Evolutionary conservation across 2,329 filamentous ascomycete genomes (phyloP), one percentile per base, ranked within the genome.

Genomic region (Scedosporium minutisporum): DNA sequence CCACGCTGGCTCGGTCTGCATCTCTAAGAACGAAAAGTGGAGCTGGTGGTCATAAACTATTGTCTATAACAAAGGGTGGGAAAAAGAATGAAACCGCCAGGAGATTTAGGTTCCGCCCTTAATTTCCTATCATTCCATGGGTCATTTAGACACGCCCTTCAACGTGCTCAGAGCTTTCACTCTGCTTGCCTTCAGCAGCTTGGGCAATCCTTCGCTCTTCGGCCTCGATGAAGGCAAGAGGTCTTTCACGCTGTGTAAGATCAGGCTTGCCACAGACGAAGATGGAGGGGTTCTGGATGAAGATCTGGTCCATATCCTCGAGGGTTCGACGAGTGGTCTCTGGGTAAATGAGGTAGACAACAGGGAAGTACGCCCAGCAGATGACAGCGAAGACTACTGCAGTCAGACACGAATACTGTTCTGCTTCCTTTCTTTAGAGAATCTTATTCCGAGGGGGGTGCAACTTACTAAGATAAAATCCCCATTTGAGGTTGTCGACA

Each of bases 341-440:
- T 0, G 78, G 79, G 62, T 82, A 81, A 55, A 83, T 73, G 63
- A 79, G 73, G 67, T 78, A 82, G 4, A 80, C 76, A 46, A 76
- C 65, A 12, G 74, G 74, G 38, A 74, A 68, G 63, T 71, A 75
- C 16, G 68, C 66, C 67, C 70, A 73, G 65, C 71, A 74, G 58
- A 75, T 69, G 59, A 70, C 64, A 14, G 70, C 70, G 29, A 70
- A 72, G 55, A 73, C 71, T 73, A 42, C 4, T 16, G 3, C 25
- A 44, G 51, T 55, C 5, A 57, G 55, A n/a, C 65, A 33, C 46
- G 57, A 14, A 64, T 18, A 4, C 29, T 27, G 16, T 38, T 21
- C 5, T 14, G 16, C n/a, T 14, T 38, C 12, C 42, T 18, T 23
- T 42, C 21, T 18, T 60, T 29, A 18, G 46, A 33, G 38, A n/a